Percentiles rank a stretch among this genome's conserved stretches.
Conservation (phyloP, 1,284 basidiomycete genomes). For the Ganoderma sinense region DNA sequence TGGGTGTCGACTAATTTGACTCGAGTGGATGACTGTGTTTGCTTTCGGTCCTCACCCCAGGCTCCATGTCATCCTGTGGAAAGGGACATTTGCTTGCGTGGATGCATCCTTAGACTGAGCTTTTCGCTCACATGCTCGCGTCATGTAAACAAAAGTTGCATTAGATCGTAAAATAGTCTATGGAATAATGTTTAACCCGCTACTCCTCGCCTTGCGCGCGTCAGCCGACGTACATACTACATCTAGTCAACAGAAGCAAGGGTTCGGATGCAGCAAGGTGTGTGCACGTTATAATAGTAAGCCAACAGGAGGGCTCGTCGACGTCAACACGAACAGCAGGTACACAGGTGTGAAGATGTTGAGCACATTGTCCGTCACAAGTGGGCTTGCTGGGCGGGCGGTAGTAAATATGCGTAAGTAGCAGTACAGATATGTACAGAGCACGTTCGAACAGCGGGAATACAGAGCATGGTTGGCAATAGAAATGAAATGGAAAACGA, state of each 20-base stretch:
- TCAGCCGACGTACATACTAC: background rate
- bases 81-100: background rate
- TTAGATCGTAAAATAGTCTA: constrained; percentile 21
- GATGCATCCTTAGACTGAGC: background rate
- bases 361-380: background rate
- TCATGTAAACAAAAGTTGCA: constrained; percentile 16
- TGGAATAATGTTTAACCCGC: constrained; percentile 21
- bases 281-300: background rate
- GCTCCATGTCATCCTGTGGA: background rate
- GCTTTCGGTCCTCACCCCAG: background rate
- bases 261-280: background rate
- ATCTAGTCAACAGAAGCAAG: background rate
- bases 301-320: background rate
- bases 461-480: constrained; percentile 30
- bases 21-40: background rate
- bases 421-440: constrained; percentile 35
- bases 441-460: constrained; percentile 33
- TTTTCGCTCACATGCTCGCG: background rate
- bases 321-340: background rate
- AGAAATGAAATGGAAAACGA: background rate
- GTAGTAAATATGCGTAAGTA: constrained; percentile 8
- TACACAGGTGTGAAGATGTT: background rate
- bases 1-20: constrained; percentile 24
- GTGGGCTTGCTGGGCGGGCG: background rate
- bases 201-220: constrained; percentile 5